These are phyloP conservation scores for Psophocarpus tetragonolobus DNA, from an alignment of 306 rosid species.

Conservation along the genomic window DNA sequence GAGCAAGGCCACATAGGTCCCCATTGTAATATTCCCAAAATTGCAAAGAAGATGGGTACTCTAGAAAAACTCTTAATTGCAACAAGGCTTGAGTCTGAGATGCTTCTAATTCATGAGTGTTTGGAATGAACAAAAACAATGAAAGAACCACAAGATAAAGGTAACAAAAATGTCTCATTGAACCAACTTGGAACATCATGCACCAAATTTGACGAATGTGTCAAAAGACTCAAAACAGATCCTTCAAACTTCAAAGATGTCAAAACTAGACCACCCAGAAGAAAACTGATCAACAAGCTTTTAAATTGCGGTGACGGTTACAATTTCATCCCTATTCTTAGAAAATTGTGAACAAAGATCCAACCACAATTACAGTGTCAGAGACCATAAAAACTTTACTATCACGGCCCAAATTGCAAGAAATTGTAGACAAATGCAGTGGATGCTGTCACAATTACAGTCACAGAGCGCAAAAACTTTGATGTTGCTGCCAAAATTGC, in stretches of 20 bases:
- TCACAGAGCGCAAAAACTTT: not conserved
- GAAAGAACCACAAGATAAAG: conserved; percentile 39
- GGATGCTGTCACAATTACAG: not conserved
- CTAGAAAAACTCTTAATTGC: conserved; percentile 65
- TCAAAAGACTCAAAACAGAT: conserved; percentile 16
- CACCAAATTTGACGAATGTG: conserved; percentile 28
- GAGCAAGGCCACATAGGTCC: conserved; percentile 56
- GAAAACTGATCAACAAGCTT: not conserved
- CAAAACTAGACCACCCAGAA: conserved; percentile 29
- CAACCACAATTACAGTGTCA: not conserved
- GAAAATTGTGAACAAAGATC: not conserved
- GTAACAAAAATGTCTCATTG: conserved; percentile 45
- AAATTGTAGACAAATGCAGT: not conserved
- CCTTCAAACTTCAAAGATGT: conserved; percentile 17
- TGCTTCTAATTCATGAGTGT: conserved; percentile 46
- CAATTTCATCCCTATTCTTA: not conserved
- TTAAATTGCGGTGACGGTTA: not conserved
- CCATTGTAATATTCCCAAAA: conserved; percentile 48
- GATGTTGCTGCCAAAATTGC: not conserved
- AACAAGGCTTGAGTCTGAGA: conserved; percentile 59
- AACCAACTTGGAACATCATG: conserved; percentile 15
- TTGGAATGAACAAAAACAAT: conserved; percentile 49
- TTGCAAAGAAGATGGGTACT: conserved; percentile 61
- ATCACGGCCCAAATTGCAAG: not conserved
- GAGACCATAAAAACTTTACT: not conserved